Evolutionary conservation across 73 alveolate genomes (phyloP), one percentile per base, ranked within the genome.

Genomic region (Paramecium sonneborni): DNA sequence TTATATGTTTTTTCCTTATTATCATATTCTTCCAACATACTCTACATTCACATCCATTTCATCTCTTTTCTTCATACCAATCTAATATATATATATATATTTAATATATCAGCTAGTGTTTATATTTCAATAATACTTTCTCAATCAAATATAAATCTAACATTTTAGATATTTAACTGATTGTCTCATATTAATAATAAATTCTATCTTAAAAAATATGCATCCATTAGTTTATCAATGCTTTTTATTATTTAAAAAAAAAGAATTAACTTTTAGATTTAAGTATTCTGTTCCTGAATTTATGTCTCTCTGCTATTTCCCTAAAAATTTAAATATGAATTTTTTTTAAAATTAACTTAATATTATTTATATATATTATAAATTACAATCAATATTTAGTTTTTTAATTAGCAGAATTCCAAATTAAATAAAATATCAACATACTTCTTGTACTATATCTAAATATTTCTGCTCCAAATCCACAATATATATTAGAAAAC

Each of bases 391-490:
- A 52, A 52, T 52, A 52, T 7, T 52, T 18, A n/a, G 68, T 52
- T 18, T 28, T 30, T 62, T 62, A 62, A 62, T 62, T 62, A 32
- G 84, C 84, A 12, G 86, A 72, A 14, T 35, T 72, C 86, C 86
- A 72, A 14, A 72, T 30, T 34, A 72, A 35, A 72, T 35, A 38
- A 20, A 72, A 72, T 34, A 72, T 72, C 24, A 72, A 72, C 86
- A 72, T 72, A 37, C 86, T 72, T 72, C 86, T 72, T 15, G 58
- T 35, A 15, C 86, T 35, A 72, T 72, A 72, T 11, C 86, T 72
- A 28, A 72, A 35, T 4, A 23, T 18, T 21, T 72, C 58, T 34
- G 57, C 11, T 28, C 55, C 57, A 2, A 38, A 72, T 72, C 86
- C 86, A 28, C 86, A 21, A 37, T 34, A 72, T n/a, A 72, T n/a